A percentile compares a stretch with the other conserved stretches of the same genome.
Evolutionary conservation across 2,329 filamentous ascomycete species (phyloP).

Genomic region (Diaporthe australafricana): DNA sequence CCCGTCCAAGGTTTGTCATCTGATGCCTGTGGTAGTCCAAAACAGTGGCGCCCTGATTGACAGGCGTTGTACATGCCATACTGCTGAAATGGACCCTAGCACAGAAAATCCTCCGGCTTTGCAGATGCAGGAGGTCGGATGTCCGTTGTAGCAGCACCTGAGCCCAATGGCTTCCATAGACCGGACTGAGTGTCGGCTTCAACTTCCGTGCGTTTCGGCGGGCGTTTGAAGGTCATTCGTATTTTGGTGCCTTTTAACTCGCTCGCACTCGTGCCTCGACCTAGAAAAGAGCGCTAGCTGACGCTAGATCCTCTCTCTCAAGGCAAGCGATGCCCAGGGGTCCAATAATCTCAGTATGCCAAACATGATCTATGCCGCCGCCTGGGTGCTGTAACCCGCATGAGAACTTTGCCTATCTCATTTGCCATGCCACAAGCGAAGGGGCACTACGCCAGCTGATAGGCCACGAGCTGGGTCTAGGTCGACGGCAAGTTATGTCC

Average conservation of each 20-base stretch:
- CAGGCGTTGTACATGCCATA: constrained; percentile 12
- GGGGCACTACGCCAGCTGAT: neutral
- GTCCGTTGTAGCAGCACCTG: constrained; percentile 1
- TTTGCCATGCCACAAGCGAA: neutral
- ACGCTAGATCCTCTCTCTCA: neutral
- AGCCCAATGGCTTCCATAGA: neutral
- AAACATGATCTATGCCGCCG: neutral
- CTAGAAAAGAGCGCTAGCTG: neutral
- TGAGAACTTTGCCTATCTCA: constrained; percentile 18
- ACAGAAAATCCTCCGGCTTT: constrained; percentile 12
- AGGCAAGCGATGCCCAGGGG: neutral
- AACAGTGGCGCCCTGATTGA: constrained; percentile 26
- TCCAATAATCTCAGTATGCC: neutral
- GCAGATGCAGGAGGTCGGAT: constrained; percentile 26
- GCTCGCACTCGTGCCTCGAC: neutral
- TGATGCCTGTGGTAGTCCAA: constrained; percentile 1
- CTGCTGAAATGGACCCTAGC: constrained; percentile 15
- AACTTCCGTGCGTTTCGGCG: constrained; percentile 20
- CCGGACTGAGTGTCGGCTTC: constrained; percentile 1
- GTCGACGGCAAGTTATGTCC: neutral
- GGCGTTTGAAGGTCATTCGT: constrained; percentile 5
- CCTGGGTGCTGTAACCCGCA: neutral
- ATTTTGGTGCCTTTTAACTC: neutral
- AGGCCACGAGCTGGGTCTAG: neutral
- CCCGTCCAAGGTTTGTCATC: neutral